phyloP scores from a whole-genome alignment of 2,329 filamentous ascomycete genomes.

The Alternaria tenuissima region DNA sequence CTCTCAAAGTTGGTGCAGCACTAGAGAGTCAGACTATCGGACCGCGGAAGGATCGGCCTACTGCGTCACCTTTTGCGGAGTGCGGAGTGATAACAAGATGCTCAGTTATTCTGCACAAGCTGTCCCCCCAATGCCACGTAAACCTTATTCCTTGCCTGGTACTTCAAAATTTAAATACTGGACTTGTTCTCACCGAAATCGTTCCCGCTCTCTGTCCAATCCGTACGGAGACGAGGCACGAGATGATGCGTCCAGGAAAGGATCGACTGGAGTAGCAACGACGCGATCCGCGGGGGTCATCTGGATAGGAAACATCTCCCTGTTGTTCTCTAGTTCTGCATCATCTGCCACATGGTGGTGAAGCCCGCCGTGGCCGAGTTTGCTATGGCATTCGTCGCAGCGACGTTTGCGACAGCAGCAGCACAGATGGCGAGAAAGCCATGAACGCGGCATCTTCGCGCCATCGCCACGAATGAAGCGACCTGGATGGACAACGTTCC shows the following conservation, averaged over 20 bases:
- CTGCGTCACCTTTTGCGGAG: no score
- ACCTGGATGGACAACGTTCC: slow-evolving; percentile 24
- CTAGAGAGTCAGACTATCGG: no score
- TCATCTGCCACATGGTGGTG: slow-evolving; percentile 13
- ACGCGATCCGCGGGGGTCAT: slow-evolving; percentile 5
- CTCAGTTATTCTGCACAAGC: no score
- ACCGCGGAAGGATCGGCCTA: no score
- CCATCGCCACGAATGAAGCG: slow-evolving; percentile 24
- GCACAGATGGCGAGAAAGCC: slow-evolving; percentile 29
- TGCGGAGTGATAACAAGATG: no score
- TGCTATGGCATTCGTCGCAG: slow-evolving; percentile 25
- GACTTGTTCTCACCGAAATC: no score
- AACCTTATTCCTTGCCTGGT: no score
- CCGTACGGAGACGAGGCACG: slow-evolving; percentile 9
- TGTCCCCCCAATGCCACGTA: no score
- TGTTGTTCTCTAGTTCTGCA: slow-evolving; percentile 14
- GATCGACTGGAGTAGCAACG: slow-evolving; percentile 2
- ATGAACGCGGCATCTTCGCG: slow-evolving; percentile 28
- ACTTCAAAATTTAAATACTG: no score
- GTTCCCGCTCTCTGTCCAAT: no score
- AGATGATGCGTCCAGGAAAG: slow-evolving; percentile 11
- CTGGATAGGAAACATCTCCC: slow-evolving; percentile 10
- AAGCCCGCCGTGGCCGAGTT: slow-evolving; percentile 20
- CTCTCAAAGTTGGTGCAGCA: no score
- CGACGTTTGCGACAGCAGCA: slow-evolving; percentile 26